These are phyloP conservation scores for Podila verticillata DNA, from an alignment of 192 early-diverging fungal species.

Conservation along the genomic window DNA sequence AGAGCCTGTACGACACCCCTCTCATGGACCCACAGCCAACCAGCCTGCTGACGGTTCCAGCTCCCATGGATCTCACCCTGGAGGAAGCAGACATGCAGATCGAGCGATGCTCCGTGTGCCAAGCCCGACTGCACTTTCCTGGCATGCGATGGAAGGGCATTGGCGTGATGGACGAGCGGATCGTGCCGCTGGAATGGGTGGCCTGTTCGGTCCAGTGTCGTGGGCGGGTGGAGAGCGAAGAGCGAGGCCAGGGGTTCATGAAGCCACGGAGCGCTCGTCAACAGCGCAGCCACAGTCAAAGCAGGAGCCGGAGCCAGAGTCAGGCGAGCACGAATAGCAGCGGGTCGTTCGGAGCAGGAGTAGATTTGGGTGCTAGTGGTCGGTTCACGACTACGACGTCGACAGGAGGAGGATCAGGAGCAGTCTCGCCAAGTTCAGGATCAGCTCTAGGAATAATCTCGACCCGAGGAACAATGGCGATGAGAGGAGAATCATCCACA, in stretches of 20 bases:
- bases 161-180: slow-evolving; percentile 51
- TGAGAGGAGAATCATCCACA: background rate
- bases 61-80: slow-evolving; percentile 13
- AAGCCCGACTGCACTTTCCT: slow-evolving; percentile 35
- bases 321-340: background rate
- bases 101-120: slow-evolving; percentile 44
- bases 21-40: too few relatives aligned
- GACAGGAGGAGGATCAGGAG: background rate
- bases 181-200: slow-evolving; percentile 46
- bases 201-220: slow-evolving; percentile 48
- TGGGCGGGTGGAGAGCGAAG: slow-evolving; percentile 15
- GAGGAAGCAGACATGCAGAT: slow-evolving; percentile 29
- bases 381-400: background rate
- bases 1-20: too few relatives aligned
- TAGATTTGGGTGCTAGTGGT: background rate
- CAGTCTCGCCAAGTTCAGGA: background rate
- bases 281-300: background rate
- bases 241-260: background rate
- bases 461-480: too few relatives aligned
- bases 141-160: slow-evolving; percentile 47
- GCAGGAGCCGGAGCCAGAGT: background rate
- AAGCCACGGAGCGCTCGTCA: background rate
- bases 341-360: background rate
- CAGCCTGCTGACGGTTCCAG: too few relatives aligned
- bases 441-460: background rate